Conservation (phyloP, 805 yeast genomes). For the Yarrowia deformans region DNA sequence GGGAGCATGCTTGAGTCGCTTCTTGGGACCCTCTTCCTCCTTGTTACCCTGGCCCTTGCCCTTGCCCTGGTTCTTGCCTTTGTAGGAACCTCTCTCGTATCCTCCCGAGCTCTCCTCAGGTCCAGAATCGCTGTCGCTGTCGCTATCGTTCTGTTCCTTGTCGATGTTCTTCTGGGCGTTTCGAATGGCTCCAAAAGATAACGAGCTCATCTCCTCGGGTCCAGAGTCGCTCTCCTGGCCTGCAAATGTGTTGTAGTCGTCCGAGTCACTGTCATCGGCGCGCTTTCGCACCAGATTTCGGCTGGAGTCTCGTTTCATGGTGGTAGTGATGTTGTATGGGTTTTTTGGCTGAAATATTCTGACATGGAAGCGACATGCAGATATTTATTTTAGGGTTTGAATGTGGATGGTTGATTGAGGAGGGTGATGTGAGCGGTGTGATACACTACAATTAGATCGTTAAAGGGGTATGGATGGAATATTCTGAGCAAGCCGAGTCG, state of each 20-base stretch:
- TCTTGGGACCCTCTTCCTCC: constrained; percentile 43
- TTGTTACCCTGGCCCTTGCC: no score
- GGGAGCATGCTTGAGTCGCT: constrained; percentile 84
- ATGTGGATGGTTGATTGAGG: neutral
- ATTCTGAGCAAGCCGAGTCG: no score
- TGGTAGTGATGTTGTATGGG: neutral
- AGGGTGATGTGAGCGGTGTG: neutral
- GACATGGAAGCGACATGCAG: neutral
- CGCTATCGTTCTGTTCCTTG: constrained; percentile 29
- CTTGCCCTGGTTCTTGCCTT: constrained; percentile 13
- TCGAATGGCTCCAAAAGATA: constrained; percentile 48
- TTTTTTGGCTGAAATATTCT: neutral
- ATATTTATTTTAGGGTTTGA: neutral
- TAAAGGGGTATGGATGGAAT: no score
- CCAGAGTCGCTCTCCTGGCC: constrained; percentile 26
- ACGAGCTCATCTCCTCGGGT: constrained; percentile 39
- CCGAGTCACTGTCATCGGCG: constrained; percentile 26
- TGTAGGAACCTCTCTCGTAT: constrained; percentile 41
- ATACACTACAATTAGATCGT: no score
- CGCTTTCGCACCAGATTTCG: constrained; percentile 22
- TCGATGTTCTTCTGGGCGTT: constrained; percentile 46
- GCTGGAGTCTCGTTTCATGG: constrained; percentile 34
- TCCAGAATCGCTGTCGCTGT: constrained; percentile 38
- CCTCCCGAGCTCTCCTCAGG: constrained; percentile 42
- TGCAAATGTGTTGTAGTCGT: constrained; percentile 7